These are phyloP conservation scores for Fragilaria crotonensis DNA, from an alignment of 108 stramenopile species.

Conservation along the genomic window DNA sequence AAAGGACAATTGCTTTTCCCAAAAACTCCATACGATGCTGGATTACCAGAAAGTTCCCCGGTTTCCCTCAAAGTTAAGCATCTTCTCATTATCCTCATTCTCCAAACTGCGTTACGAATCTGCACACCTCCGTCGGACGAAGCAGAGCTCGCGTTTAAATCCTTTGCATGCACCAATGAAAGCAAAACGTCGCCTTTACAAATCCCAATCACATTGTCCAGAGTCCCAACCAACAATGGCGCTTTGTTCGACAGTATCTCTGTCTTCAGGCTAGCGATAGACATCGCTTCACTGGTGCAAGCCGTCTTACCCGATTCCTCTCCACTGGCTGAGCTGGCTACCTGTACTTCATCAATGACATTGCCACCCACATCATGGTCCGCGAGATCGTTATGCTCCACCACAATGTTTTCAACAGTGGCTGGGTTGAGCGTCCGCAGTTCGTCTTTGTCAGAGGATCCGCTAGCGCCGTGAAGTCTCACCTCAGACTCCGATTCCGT, in stretches of 20 bases:
- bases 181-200: conserved; percentile 41
- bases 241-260: neutral
- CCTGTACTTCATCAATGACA: too few relatives aligned
- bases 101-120: conserved; percentile 4
- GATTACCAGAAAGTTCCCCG: too few relatives aligned
- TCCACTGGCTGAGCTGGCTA: too few relatives aligned
- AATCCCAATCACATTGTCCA: conserved; percentile 39
- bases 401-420: too few relatives aligned
- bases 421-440: too few relatives aligned
- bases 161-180: conserved; percentile 29
- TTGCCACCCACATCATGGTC: too few relatives aligned
- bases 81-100: conserved; percentile 25
- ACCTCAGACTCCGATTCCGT: too few relatives aligned
- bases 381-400: too few relatives aligned
- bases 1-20: conserved; percentile 1
- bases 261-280: neutral
- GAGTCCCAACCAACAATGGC: conserved; percentile 21
- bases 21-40: neutral
- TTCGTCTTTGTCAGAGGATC: too few relatives aligned
- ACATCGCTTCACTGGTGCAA: too few relatives aligned
- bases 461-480: too few relatives aligned
- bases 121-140: neutral
- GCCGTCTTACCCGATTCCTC: too few relatives aligned
- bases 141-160: neutral
- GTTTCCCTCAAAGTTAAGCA: conserved; percentile 7